phyloP scores from a whole-genome alignment of 805 yeast species.

The Hagleromyces aurorensis region DNA sequence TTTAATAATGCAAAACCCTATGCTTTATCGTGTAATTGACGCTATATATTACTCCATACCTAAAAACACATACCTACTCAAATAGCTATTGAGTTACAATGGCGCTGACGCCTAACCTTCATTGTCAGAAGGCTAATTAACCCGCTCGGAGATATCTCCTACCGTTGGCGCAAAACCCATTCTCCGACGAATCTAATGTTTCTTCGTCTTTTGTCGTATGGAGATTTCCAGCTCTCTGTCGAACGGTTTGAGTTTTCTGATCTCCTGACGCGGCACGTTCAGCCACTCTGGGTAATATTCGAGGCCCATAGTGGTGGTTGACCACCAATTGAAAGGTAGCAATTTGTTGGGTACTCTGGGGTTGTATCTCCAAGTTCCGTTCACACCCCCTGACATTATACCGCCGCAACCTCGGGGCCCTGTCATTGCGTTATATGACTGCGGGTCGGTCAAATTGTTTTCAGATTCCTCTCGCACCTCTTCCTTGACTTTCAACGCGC shows the following conservation, averaged over 20 bases:
- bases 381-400: slow-evolving; percentile 25
- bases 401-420: slow-evolving; percentile 28
- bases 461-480: background rate
- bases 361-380: slow-evolving; percentile 27
- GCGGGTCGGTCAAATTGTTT: background rate
- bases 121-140: no score
- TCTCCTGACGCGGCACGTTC: slow-evolving; percentile 20
- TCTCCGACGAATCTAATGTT: no score
- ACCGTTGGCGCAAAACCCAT: no score
- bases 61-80: no score
- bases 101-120: no score
- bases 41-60: no score
- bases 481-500: slow-evolving; percentile 3
- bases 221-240: slow-evolving; percentile 12
- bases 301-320: slow-evolving; percentile 26
- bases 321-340: slow-evolving; percentile 25
- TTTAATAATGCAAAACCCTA: no score
- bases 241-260: slow-evolving; percentile 23
- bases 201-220: no score
- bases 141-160: no score
- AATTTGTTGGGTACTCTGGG: slow-evolving; percentile 20
- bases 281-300: slow-evolving; percentile 29
- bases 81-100: no score
- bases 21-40: no score
- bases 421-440: slow-evolving; percentile 10